These are phyloP conservation scores for Dactylorhiza incarnata DNA, from an alignment of 106 monocot species.

Conservation along the genomic window DNA sequence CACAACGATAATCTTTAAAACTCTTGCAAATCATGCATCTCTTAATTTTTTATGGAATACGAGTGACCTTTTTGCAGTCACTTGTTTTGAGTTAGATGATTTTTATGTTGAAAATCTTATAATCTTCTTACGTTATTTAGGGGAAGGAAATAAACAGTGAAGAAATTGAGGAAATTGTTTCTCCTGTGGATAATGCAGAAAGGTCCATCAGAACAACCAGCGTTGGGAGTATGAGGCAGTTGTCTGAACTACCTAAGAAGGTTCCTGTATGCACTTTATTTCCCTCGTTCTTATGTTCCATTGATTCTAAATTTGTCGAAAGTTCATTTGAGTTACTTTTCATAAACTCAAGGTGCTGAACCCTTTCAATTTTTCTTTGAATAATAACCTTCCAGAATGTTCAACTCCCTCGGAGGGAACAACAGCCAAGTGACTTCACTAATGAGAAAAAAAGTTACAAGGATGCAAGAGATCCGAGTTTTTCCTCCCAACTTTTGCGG, in stretches of 20 bases:
- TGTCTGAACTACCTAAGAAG: conserved; percentile 37
- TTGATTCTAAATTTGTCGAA: neutral
- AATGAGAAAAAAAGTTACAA: conserved; percentile 6
- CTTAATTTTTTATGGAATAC: neutral
- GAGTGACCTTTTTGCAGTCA: neutral
- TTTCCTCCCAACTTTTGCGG: conserved; percentile 10
- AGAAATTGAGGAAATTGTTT: conserved; percentile 11
- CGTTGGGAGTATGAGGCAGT: conserved; percentile 37
- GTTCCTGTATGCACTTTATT: conserved; percentile 31
- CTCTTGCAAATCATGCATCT: neutral
- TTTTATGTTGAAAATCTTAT: neutral
- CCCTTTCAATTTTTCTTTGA: neutral
- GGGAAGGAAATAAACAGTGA: conserved; percentile 29
- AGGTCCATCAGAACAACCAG: conserved; percentile 30
- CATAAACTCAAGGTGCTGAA: conserved; percentile 1
- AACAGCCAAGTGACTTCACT: neutral
- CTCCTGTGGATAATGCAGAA: conserved; percentile 22
- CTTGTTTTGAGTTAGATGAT: neutral
- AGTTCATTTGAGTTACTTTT: neutral
- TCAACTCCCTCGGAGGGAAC: conserved; percentile 20
- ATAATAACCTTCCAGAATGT: conserved; percentile 11
- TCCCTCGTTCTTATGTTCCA: conserved; percentile 4
- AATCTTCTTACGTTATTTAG: conserved; percentile 19
- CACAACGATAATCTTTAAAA: too few species aligned
- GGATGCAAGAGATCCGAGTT: neutral